These are phyloP conservation scores for Ceratobasidium sp. DNA, from an alignment of 1,284 basidiomycete species.

Conservation along the genomic window DNA sequence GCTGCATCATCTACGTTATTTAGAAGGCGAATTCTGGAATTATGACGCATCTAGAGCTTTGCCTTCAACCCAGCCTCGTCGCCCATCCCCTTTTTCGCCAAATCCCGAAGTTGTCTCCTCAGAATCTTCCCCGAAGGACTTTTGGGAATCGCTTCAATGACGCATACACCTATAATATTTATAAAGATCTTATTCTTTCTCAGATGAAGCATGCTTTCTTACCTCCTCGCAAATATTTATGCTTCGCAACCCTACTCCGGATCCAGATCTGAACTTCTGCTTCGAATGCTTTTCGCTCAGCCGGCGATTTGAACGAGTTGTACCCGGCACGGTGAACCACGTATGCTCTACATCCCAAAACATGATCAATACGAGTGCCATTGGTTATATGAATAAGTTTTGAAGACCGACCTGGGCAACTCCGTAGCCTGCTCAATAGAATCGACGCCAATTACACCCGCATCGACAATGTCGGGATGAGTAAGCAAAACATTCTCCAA, in stretches of 20 bases:
- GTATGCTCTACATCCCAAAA: slow-evolving; percentile 65
- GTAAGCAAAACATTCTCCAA: slow-evolving; percentile 77
- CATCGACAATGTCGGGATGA: slow-evolving; percentile 76
- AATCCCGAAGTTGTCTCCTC: slow-evolving; percentile 68
- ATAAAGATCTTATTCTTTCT: neutral
- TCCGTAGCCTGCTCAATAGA: slow-evolving; percentile 74
- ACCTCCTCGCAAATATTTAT: slow-evolving; percentile 73
- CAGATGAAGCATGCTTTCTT: neutral
- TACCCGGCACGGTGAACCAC: slow-evolving; percentile 62
- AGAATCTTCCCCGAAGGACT: slow-evolving; percentile 80
- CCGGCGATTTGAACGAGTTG: slow-evolving; percentile 36
- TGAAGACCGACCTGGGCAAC: slow-evolving; percentile 67
- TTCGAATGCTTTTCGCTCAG: slow-evolving; percentile 55
- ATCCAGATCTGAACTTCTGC: slow-evolving; percentile 71
- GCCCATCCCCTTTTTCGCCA: slow-evolving; percentile 62
- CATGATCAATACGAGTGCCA: neutral
- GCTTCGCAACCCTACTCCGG: slow-evolving; percentile 65
- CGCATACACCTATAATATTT: slow-evolving; percentile 56
- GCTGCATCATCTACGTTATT: neutral
- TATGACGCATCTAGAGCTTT: slow-evolving; percentile 30
- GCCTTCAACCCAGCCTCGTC: slow-evolving; percentile 5
- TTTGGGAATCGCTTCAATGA: slow-evolving; percentile 71
- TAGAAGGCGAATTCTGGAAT: no score
- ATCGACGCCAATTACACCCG: slow-evolving; percentile 77
- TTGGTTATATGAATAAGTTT: no score